phyloP scores from a whole-genome alignment of 1,284 basidiomycete genomes.

The Xerocomus nothofagi region DNA sequence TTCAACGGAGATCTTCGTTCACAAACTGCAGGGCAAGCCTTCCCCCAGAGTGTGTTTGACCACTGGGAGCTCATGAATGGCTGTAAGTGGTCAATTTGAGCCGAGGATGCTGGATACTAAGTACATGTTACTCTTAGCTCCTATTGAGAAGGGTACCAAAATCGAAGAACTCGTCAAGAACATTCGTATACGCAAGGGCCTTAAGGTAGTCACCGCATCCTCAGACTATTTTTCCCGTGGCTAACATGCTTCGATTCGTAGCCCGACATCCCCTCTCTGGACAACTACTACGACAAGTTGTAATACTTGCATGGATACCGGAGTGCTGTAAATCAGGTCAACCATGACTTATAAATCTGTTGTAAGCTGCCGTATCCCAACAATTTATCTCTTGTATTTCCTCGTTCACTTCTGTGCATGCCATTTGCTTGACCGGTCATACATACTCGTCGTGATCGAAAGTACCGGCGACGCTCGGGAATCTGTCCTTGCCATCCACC shows the following conservation, averaged over 20 bases:
- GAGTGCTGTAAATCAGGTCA: constrained; percentile 10
- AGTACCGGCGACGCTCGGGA: neutral
- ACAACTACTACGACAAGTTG: constrained; percentile 91
- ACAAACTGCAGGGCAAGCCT: constrained; percentile 95
- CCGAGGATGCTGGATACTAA: constrained; percentile 16
- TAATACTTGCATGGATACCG: constrained; percentile 31
- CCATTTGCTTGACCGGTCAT: neutral
- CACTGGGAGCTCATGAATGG: constrained; percentile 88
- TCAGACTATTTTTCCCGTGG: neutral
- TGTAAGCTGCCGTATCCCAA: constrained; percentile 20
- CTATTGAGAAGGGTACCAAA: constrained; percentile 87
- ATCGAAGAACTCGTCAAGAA: constrained; percentile 80
- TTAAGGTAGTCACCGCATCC: constrained; percentile 64
- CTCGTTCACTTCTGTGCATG: neutral
- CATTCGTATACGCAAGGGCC: constrained; percentile 92
- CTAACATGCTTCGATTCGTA: constrained; percentile 31
- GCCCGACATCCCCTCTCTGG: constrained; percentile 84
- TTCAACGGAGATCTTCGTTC: constrained; percentile 97
- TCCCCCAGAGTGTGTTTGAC: constrained; percentile 96
- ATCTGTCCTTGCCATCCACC: neutral
- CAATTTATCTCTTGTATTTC: constrained; percentile 14
- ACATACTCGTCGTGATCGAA: neutral
- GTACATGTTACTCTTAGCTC: constrained; percentile 39
- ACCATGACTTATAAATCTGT: constrained; percentile 6
- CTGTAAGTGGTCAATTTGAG: constrained; percentile 45